Evolutionary conservation across 2,329 filamentous ascomycete genomes (phyloP).

Genomic region (Myotisia sp.): DNA sequence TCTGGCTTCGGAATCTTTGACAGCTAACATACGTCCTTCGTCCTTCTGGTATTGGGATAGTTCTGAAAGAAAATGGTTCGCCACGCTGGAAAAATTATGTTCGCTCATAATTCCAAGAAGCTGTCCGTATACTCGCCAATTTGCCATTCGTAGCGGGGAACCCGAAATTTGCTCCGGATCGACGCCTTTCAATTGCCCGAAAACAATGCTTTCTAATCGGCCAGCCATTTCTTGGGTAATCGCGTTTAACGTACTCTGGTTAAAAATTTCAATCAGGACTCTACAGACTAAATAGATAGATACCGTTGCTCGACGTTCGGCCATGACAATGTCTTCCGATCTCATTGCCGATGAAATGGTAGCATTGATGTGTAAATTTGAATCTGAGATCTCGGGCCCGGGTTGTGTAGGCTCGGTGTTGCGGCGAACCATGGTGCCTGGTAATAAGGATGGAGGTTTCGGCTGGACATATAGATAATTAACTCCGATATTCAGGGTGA

Average conservation of each 20-base stretch:
- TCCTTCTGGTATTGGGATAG: slow-evolving; percentile 67
- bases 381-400: slow-evolving; percentile 22
- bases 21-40: slow-evolving; percentile 34
- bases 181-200: slow-evolving; percentile 80
- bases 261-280: slow-evolving; percentile 85
- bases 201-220: slow-evolving; percentile 88
- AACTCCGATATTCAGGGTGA: not conserved
- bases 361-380: slow-evolving; percentile 16
- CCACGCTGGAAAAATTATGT: slow-evolving; percentile 74
- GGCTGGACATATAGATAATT: slow-evolving; percentile 12
- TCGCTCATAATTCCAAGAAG: slow-evolving; percentile 93
- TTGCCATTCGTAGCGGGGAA: slow-evolving; percentile 74
- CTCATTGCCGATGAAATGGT: slow-evolving; percentile 28
- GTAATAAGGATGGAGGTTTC: slow-evolving; percentile 25
- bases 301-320: slow-evolving; percentile 79
- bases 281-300: slow-evolving; percentile 94
- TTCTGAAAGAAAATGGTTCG: slow-evolving; percentile 66
- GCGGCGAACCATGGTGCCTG: slow-evolving; percentile 44
- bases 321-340: slow-evolving; percentile 61
- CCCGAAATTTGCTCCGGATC: slow-evolving; percentile 59
- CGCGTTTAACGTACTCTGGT: slow-evolving; percentile 66
- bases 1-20: slow-evolving; percentile 58
- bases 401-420: slow-evolving; percentile 58
- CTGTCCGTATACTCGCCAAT: slow-evolving; percentile 90
- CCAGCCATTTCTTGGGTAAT: slow-evolving; percentile 88